Evolutionary conservation across 305 asterid species (phyloP), one percentile per base, ranked within the genome.

Genomic region (Ilex paraguariensis): DNA sequence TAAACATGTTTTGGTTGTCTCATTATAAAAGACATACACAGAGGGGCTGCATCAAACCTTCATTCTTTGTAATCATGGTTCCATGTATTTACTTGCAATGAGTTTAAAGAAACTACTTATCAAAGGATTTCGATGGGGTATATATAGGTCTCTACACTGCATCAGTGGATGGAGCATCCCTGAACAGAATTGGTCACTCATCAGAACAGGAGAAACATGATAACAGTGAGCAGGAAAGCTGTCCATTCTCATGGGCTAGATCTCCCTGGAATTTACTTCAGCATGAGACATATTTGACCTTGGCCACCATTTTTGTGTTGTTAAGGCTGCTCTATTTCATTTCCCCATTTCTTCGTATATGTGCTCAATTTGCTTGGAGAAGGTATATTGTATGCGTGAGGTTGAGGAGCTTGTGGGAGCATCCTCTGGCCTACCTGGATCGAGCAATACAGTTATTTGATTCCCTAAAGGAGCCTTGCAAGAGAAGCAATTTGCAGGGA

Each of bases 181-280:
- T 80, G 60, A 88, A 81, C 62, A 79, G 79, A 84, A 77, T 73
- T 33, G 76, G 79, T 63, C 83, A 87, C 69, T 79, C 85, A 17
- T 73, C 78, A 65, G 67, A 77, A 64, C 80, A 76, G 14, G 83
- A 63, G 31, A 73, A 70, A 31, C 69, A 66, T 48, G 57, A 67
- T 62, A 62, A 54, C 45, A 73, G 55, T 55, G 73, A 68, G 70
- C 79, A 64, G 57, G 95, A 90, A 75, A 75, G 74, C 59, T 93
- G 97, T 63, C 97, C 99, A 46, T 93, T 93, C 65, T 82, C 95
- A 7, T 93, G 96, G 99, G 97, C 97, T 21, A 81, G 75, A 76
- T 90, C 97, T 63, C 97, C 99, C 5, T 95, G 81, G 78, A 93
- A 93, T 75, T 67, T 87, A 66, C 74, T 93, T 55, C 81, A 69